phyloP scores from a whole-genome alignment of 2,329 filamentous ascomycete species.

The Nemania abortiva region DNA sequence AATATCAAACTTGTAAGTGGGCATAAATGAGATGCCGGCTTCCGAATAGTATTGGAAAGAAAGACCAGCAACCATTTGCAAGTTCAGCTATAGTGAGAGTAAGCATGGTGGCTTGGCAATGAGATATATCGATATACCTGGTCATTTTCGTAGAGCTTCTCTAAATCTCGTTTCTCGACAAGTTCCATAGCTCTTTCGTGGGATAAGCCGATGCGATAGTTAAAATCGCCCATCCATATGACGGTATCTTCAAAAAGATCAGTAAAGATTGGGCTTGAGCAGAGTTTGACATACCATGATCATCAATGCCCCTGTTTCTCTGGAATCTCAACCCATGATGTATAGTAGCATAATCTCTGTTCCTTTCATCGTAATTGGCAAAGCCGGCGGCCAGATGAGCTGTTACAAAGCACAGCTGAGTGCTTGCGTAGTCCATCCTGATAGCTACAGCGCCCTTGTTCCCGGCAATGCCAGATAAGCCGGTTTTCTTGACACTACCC shows the following conservation, averaged over 20 bases:
- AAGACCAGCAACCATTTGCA: slow-evolving; percentile 94
- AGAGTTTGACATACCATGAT: slow-evolving; percentile 72
- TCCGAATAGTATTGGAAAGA: slow-evolving; percentile 95
- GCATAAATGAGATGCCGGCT: slow-evolving; percentile 85
- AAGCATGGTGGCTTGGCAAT: slow-evolving; percentile 23
- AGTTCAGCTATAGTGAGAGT: slow-evolving; percentile 72
- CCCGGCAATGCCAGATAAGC: slow-evolving; percentile 95
- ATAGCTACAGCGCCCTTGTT: slow-evolving; percentile 99
- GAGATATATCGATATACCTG: slow-evolving; percentile 66
- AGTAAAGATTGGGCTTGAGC: slow-evolving; percentile 26
- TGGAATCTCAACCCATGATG: slow-evolving; percentile 90
- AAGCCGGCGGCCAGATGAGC: slow-evolving; percentile 97
- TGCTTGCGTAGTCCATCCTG: slow-evolving; percentile 93
- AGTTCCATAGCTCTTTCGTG: slow-evolving; percentile 82
- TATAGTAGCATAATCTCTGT: slow-evolving; percentile 92
- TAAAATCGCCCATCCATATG: slow-evolving; percentile 98
- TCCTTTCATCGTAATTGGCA: slow-evolving; percentile 95
- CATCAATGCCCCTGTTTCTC: slow-evolving; percentile 88
- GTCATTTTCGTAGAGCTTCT: slow-evolving; percentile 88
- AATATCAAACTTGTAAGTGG: slow-evolving; percentile 96
- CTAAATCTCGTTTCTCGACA: slow-evolving; percentile 78
- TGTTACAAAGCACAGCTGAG: slow-evolving; percentile 93
- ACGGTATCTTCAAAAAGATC: slow-evolving; percentile 69
- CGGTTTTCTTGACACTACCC: slow-evolving; percentile 92
- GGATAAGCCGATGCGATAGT: slow-evolving; percentile 91